Percentiles rank a stretch among this genome's conserved stretches.
These are phyloP conservation scores for Yamadazyma kanchanaburiensis DNA, from an alignment of 1,139 yeast species.

Conservation along the genomic window DNA sequence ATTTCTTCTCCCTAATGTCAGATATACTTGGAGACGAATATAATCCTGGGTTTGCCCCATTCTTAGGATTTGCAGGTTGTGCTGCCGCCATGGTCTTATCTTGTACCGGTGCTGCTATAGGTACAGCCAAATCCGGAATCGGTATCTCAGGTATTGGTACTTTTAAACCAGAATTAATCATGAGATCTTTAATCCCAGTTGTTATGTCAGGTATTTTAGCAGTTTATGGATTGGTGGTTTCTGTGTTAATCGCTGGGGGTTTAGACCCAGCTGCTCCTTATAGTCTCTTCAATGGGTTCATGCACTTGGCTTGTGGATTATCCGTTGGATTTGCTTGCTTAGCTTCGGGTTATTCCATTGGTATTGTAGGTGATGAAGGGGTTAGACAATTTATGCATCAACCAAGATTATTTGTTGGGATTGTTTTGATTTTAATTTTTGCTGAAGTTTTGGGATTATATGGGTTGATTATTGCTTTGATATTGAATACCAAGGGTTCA, in stretches of 20 bases:
- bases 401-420: slow-evolving; percentile 95
- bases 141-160: slow-evolving; percentile 94
- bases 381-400: slow-evolving; percentile 96
- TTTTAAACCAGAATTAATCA: slow-evolving; percentile 76
- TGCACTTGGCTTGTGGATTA: slow-evolving; percentile 95
- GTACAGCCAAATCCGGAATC: slow-evolving; percentile 97
- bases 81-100: slow-evolving; percentile 88
- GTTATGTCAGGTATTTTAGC: slow-evolving; percentile 98
- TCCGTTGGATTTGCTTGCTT: slow-evolving; percentile 95
- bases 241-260: slow-evolving; percentile 93
- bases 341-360: slow-evolving; percentile 98
- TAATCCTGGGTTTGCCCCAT: slow-evolving; percentile 88
- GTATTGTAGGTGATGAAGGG: slow-evolving; percentile 98
- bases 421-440: slow-evolving; percentile 94
- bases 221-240: slow-evolving; percentile 93
- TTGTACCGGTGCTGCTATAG: slow-evolving; percentile 95
- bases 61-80: slow-evolving; percentile 94
- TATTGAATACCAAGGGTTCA: slow-evolving; percentile 81
- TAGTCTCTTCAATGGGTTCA: slow-evolving; percentile 89
- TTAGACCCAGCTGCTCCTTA: slow-evolving; percentile 73
- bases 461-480: slow-evolving; percentile 90
- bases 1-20: slow-evolving; percentile 27
- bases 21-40: slow-evolving; percentile 48
- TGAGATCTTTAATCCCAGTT: slow-evolving; percentile 87
- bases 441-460: slow-evolving; percentile 98